Conservation (phyloP, 257 asterid genomes). For the Petunia secreta region DNA sequence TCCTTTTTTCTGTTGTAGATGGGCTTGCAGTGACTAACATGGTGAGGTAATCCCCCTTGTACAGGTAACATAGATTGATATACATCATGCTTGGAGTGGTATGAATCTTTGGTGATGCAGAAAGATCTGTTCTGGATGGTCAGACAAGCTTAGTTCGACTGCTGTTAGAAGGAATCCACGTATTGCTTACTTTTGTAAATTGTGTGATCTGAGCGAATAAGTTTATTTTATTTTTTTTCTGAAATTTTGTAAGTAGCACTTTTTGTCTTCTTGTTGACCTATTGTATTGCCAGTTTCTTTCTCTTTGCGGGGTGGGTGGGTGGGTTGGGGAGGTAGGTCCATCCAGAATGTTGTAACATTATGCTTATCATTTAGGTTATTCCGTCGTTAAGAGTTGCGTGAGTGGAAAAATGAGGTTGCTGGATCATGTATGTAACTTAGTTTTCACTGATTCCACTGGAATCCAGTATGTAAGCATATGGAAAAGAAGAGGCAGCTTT, state of each 20-base stretch:
- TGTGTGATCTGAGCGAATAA: background rate
- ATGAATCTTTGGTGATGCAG: background rate
- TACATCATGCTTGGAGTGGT: background rate
- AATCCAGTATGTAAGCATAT: too few relatives aligned
- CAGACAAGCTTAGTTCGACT: background rate
- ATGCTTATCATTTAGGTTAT: background rate
- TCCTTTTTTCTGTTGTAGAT: background rate
- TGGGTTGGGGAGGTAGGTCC: background rate
- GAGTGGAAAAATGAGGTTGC: background rate
- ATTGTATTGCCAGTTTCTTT: too few relatives aligned
- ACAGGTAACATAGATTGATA: constrained; percentile 21
- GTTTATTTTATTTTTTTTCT: background rate
- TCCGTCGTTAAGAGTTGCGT: background rate
- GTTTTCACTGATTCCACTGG: too few relatives aligned
- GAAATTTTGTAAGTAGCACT: constrained; percentile 11
- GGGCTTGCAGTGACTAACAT: background rate
- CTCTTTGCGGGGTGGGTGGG: background rate
- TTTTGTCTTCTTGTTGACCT: background rate
- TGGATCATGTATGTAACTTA: background rate
- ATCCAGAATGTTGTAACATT: background rate
- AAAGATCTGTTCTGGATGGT: constrained; percentile 14
- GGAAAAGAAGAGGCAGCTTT: too few relatives aligned
- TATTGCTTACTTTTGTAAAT: constrained; percentile 20
- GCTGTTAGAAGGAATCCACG: background rate
- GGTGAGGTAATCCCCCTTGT: background rate